These are phyloP conservation scores for Delitschia confertaspora DNA, from an alignment of 495 filamentous ascomycete genomes.

Conservation along the genomic window DNA sequence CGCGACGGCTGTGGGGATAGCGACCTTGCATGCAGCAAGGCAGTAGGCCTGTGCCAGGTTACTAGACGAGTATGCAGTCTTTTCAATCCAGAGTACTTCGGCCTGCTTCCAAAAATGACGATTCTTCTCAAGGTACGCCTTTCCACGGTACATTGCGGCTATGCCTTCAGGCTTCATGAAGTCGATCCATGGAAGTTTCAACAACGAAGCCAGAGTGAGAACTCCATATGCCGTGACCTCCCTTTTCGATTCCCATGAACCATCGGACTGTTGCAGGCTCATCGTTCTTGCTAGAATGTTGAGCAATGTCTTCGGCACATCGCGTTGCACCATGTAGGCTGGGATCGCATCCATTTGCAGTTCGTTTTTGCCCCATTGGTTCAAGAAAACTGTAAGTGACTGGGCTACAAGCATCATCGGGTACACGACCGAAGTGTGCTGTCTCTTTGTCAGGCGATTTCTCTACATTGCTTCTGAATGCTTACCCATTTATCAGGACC, in stretches of 20 bases:
- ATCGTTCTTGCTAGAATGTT: slow-evolving; percentile 19
- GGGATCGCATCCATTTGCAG: slow-evolving; percentile 9
- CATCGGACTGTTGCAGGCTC: slow-evolving; percentile 13
- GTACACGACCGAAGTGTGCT: slow-evolving; percentile 22
- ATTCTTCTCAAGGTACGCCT: slow-evolving; percentile 18
- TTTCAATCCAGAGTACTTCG: slow-evolving; percentile 18
- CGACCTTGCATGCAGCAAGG: slow-evolving; percentile 19
- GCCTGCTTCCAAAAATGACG: slow-evolving; percentile 10
- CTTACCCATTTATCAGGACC: slow-evolving; percentile 23
- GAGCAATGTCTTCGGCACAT: slow-evolving; percentile 13
- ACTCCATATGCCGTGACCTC: slow-evolving; percentile 23
- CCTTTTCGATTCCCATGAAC: slow-evolving; percentile 20
- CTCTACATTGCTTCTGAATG: neutral
- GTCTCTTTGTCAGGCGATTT: neutral
- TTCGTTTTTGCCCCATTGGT: slow-evolving; percentile 16
- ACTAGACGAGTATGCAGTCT: slow-evolving; percentile 14
- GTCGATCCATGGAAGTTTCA: slow-evolving; percentile 16
- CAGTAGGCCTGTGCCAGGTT: slow-evolving; percentile 18
- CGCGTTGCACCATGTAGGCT: slow-evolving; percentile 1
- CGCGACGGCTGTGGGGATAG: slow-evolving; percentile 3
- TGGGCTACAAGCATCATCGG: slow-evolving; percentile 23
- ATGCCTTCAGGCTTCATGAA: slow-evolving; percentile 16
- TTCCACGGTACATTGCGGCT: slow-evolving; percentile 18
- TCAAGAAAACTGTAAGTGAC: slow-evolving; percentile 9
- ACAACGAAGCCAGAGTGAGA: slow-evolving; percentile 13